Evolutionary conservation across 352 stramenopile genomes (phyloP), one percentile per base, ranked within the genome.

Genomic region (Phytophthora crassamura): DNA sequence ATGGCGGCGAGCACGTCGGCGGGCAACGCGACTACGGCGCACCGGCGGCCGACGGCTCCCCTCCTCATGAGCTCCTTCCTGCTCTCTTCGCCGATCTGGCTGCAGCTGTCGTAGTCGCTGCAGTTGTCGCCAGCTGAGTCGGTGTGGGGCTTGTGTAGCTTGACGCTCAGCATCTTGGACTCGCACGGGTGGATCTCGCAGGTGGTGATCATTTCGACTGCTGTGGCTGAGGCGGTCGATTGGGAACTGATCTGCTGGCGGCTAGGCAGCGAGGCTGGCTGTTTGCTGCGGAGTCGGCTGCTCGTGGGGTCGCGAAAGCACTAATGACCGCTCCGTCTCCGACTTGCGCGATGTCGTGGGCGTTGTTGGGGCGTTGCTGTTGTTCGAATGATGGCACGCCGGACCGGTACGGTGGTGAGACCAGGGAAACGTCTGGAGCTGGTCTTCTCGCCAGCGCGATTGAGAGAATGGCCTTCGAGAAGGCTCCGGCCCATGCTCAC

Each of bases 1-100:
- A 76, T 59, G 38, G 57, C 50, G n/a, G 39, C 30, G 12, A 69
- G 15, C 16, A 74, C 16, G 34, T 64, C 59, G 9, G 50, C 18
- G 0, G 69, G 55, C n/a, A 82, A 52, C 7, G 42, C 49, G 9
- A 71, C 68, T 30, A 82, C 59, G 18, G 74, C 74, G 22, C 50
- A 66, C 16, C 74, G 70, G 7, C 74, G 74, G 12, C 74, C 74
- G 25, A 82, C 74, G 8, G 74, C 74, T 15, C 74, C 74, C 4
- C 61, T 64, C 14, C 73, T 63, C 5, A 64, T 47, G 5, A 82
- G 46, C 25, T 75, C 61, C 35, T 76, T 70, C 45, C 49, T 72
- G 59, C 49, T 67, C 34, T 67, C 49, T 1, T 65, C 41, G 15
- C 67, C 58, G 15, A 68, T 28, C 10, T 58, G 25, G 40, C 45